Base-by-base conservation (phyloP, 2,329 filamentous ascomycete genomes). In the Colletotrichum nymphaeae region DNA sequence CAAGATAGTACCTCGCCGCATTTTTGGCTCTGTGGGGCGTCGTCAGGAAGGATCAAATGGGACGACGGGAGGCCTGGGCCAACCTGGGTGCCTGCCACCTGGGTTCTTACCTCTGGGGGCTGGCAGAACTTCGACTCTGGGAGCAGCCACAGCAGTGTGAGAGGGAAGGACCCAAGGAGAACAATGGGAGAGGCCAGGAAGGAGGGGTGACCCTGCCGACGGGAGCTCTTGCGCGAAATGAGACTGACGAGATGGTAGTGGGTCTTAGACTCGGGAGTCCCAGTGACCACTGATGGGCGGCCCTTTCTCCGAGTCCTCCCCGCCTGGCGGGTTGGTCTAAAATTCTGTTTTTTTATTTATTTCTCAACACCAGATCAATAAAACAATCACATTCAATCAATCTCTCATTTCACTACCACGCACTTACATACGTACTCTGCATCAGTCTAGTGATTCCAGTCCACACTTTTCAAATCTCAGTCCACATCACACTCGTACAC, bases 11-110 rank as follows among this genome's bases (percentile, higher is more conserved):
- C 42, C 24, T 32, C 16, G 37, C 14, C 42, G 12, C 24, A 16
- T 46, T 28, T 59, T 35, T 24, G 55, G 59, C 70, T 73, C 26
- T 56, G 66, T 69, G 70, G 70, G 66, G 66, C 59, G n/a, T 22
- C n/a, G 42, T 28, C 66, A 60, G 37, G 35, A 64, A 55, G 59
- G 59, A 55, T 63, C 65, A 56, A 69, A 64, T 69, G 70, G 56
- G 56, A 57, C 46, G 32, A 35, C 32, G 32, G 32, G 32, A 37
- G 46, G 42, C 63, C 63, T 67, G 56, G 63, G 16, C 63, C 63
- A 56, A 24, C 68, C 62, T 62, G 28, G 56, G 26, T 42, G 37
- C 37, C 37, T 42, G 16, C 37, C 16, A 42, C 37, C 37, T 42
- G 16, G 24, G 24, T 28, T 49, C 35, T 56, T 37, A 42, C 57